Conservation (phyloP, 768 basidiomycete species). For the Udeniomyces megalosporus region DNA sequence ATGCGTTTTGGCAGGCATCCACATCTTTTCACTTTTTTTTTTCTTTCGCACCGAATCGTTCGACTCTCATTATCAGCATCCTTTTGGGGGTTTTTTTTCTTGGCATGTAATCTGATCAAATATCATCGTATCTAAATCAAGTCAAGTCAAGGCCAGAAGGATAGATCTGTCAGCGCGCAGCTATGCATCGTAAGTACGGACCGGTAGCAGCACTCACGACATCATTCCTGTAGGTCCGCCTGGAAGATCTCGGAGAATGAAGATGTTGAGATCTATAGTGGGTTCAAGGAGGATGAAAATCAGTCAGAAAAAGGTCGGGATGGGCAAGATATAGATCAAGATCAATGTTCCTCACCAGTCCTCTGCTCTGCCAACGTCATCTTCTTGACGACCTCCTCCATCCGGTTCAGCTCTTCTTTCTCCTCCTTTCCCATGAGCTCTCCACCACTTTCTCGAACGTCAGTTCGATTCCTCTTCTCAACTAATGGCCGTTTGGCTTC, state of each 20-base stretch:
- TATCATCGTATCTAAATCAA: neutral
- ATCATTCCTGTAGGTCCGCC: conserved; percentile 22
- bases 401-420: conserved; percentile 51
- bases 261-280: conserved; percentile 54
- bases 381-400: conserved; percentile 59
- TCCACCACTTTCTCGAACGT: conserved; percentile 58
- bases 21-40: too few relatives aligned
- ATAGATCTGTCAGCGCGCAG: neutral
- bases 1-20: too few relatives aligned
- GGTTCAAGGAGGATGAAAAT: neutral
- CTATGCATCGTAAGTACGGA: neutral
- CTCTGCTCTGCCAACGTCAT: conserved; percentile 65
- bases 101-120: neutral
- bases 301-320: neutral
- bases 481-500: conserved; percentile 59
- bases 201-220: neutral
- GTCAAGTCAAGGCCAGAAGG: neutral
- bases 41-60: too few relatives aligned
- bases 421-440: conserved; percentile 55
- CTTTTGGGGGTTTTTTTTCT: neutral
- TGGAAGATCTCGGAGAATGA: conserved; percentile 66
- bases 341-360: conserved; percentile 28
- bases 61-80: too few relatives aligned
- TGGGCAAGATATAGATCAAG: neutral
- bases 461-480: conserved; percentile 61